Evolutionary conservation across 371 early-diverging fungal genomes (phyloP).

Genomic region (Mucor lusitanicus): DNA sequence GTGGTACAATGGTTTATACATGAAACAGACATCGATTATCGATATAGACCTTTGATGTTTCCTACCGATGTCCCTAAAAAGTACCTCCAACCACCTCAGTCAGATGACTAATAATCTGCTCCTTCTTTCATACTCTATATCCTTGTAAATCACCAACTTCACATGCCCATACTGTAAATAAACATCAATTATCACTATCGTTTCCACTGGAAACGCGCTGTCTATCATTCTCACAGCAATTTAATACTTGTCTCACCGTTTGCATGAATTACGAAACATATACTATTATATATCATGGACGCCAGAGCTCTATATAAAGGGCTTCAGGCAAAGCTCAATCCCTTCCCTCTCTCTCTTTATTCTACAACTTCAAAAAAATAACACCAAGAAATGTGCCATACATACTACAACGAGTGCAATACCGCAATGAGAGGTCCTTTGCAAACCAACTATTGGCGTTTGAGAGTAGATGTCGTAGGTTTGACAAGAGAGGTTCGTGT

Average conservation of each 20-base stretch:
- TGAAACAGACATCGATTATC: not conserved
- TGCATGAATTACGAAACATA: not conserved
- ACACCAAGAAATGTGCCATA: not conserved
- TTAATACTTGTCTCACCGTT: too few relatives aligned
- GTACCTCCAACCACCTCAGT: not conserved
- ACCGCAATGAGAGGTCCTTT: not conserved
- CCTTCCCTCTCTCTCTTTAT: not conserved
- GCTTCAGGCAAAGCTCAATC: not conserved
- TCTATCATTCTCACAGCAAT: too few relatives aligned
- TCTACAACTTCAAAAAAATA: not conserved
- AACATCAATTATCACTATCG: not conserved
- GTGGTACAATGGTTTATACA: not conserved
- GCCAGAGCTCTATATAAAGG: not conserved
- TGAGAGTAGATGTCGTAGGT: not conserved
- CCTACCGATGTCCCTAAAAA: not conserved
- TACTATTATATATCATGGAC: not conserved
- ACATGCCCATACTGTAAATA: too few relatives aligned
- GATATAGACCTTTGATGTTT: not conserved
- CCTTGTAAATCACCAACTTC: too few relatives aligned
- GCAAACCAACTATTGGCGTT: not conserved
- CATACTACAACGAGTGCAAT: not conserved
- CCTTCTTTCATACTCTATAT: too few relatives aligned
- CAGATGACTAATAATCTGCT: not conserved
- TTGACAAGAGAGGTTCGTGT: not conserved
- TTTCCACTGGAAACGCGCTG: too few relatives aligned